A percentile compares a stretch with the other conserved stretches of the same genome.
phyloP scores from a whole-genome alignment of 2,329 filamentous ascomycete species.

The Alternaria atra region DNA sequence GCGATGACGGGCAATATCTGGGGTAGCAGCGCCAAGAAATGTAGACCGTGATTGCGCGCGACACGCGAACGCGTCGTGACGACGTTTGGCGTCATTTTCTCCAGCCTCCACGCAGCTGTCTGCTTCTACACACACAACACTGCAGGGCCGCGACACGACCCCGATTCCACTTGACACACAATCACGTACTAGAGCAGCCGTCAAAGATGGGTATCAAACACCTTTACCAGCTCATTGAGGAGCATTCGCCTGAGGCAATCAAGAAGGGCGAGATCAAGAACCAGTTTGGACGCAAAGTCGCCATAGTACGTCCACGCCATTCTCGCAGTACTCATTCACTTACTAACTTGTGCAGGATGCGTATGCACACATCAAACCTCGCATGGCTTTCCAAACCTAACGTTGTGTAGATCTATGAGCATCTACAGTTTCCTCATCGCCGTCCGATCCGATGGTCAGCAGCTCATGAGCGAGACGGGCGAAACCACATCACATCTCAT shows the following conservation, averaged over 20 bases:
- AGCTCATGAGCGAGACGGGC: conserved; percentile 92
- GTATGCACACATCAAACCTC: conserved; percentile 40
- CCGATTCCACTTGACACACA: neutral
- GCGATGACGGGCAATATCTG: conserved; percentile 13
- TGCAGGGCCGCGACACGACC: neutral
- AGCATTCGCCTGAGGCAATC: conserved; percentile 93
- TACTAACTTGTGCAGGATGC: conserved; percentile 55
- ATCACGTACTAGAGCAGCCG: neutral
- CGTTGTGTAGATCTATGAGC: conserved; percentile 80
- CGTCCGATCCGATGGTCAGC: conserved; percentile 94
- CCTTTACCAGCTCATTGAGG: conserved; percentile 63
- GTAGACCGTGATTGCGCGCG: conserved; percentile 42
- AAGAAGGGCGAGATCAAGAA: conserved; percentile 99
- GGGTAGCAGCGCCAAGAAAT: conserved; percentile 33
- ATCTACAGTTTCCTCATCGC: conserved; percentile 99
- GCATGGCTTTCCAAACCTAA: conserved; percentile 17
- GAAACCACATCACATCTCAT: conserved; percentile 98
- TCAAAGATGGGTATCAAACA: conserved; percentile 53
- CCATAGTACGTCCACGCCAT: conserved; percentile 72
- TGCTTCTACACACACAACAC: conserved; percentile 14
- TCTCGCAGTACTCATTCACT: neutral
- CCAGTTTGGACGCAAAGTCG: conserved; percentile 97
- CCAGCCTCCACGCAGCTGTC: conserved; percentile 25
- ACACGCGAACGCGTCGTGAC: conserved; percentile 38
- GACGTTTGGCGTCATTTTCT: conserved; percentile 23